A percentile compares a stretch with the other conserved stretches of the same genome.
phyloP scores from a whole-genome alignment of 2,329 filamentous ascomycete species.

The Sphaerostilbella broomeana region DNA sequence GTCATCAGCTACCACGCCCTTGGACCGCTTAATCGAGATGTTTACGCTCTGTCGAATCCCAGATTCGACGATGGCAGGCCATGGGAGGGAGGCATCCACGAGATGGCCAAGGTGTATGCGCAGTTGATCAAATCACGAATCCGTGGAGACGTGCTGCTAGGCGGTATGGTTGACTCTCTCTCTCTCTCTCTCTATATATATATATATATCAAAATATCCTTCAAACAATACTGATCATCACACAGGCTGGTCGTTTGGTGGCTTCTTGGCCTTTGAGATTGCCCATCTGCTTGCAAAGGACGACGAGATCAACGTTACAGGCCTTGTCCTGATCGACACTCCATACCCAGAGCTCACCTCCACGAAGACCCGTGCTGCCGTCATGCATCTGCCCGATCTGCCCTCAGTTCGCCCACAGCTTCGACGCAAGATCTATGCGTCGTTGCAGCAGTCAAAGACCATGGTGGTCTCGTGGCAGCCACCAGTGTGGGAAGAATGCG shows the following conservation, averaged over 20 bases:
- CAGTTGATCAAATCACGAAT: conserved; percentile 7
- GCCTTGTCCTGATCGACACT: neutral
- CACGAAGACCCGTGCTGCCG: no score
- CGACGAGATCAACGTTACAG: neutral
- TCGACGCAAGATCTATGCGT: no score
- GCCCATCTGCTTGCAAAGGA: neutral
- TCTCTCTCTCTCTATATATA: no score
- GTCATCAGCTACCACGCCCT: conserved; percentile 8
- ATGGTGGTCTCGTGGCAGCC: no score
- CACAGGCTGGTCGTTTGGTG: conserved; percentile 9
- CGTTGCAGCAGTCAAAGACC: no score
- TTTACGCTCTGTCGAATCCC: conserved; percentile 14
- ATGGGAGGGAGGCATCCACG: conserved; percentile 11
- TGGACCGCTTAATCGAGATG: conserved; percentile 9
- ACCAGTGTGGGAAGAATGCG: no score
- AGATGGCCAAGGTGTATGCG: conserved; percentile 13
- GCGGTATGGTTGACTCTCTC: no score
- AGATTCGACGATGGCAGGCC: conserved; percentile 2
- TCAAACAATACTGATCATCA: no score
- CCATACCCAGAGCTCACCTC: no score
- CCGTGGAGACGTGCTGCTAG: neutral
- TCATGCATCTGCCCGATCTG: no score
- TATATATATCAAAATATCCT: no score
- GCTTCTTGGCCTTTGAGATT: neutral
- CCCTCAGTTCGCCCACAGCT: no score